A percentile compares a stretch with the other conserved stretches of the same genome.
Evolutionary conservation across 345 rosid genomes (phyloP).

Genomic region (Anacardium occidentale): DNA sequence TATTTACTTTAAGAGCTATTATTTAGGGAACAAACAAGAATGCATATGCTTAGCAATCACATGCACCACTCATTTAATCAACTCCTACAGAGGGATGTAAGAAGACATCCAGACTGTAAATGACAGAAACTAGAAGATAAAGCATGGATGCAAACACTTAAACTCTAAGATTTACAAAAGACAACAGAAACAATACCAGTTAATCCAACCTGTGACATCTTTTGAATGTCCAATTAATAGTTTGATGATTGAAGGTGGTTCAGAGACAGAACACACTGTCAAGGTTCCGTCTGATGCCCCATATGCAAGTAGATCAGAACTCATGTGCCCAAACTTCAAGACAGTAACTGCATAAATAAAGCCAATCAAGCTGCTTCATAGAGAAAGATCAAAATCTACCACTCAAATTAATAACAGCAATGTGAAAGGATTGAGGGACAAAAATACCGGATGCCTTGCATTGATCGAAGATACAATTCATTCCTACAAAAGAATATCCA

Average conservation of each 20-base stretch:
- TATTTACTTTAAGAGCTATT: too few species aligned
- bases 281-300: conserved; percentile 95
- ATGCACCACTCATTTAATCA: background rate
- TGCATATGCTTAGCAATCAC: background rate
- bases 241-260: conserved; percentile 66
- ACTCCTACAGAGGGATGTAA: background rate
- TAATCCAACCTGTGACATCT: conserved; percentile 98
- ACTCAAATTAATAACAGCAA: background rate
- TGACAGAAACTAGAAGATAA: conserved; percentile 21
- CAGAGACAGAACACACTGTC: conserved; percentile 74
- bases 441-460: conserved; percentile 87
- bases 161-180: conserved; percentile 31
- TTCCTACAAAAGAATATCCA: conserved; percentile 94
- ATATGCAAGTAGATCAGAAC: conserved; percentile 92
- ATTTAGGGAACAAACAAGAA: background rate
- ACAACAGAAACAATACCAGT: conserved; percentile 60
- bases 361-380: conserved; percentile 20
- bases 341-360: conserved; percentile 70
- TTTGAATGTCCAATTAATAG: conserved; percentile 72
- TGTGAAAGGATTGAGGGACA: conserved; percentile 14
- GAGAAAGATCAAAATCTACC: conserved; percentile 4
- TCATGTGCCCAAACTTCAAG: conserved; percentile 92
- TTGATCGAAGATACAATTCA: conserved; percentile 95
- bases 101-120: background rate
- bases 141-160: conserved; percentile 13